Evolutionary conservation across 2,329 filamentous ascomycete genomes (phyloP).

Genomic region (Parasarocladium wereldwijsianum): DNA sequence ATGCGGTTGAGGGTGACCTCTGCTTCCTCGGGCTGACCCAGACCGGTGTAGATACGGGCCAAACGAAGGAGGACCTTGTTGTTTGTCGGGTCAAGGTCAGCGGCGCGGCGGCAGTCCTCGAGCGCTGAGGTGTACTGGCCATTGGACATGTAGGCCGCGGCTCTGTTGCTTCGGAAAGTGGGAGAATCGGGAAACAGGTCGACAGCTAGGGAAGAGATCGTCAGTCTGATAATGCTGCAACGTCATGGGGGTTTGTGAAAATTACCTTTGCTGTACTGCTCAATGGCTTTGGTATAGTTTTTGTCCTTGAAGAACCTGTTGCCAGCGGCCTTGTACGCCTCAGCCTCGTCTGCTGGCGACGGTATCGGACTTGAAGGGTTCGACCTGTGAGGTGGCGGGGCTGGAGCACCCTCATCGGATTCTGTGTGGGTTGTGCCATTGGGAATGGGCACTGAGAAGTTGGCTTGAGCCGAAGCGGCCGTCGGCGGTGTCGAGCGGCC

Average conservation of each 20-base stretch:
- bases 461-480: conserved; percentile 22
- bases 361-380: conserved; percentile 43
- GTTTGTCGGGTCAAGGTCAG: conserved; percentile 73
- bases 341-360: conserved; percentile 57
- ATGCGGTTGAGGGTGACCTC: conserved; percentile 71
- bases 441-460: conserved; percentile 39
- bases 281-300: conserved; percentile 75
- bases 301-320: conserved; percentile 97
- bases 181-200: conserved; percentile 73
- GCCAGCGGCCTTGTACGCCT: conserved; percentile 80
- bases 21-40: conserved; percentile 79
- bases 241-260: conserved; percentile 3
- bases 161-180: conserved; percentile 88
- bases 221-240: conserved; percentile 6
- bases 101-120: conserved; percentile 72
- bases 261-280: conserved; percentile 87
- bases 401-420: conserved; percentile 28
- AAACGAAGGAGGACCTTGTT: conserved; percentile 78
- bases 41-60: conserved; percentile 74
- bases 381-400: conserved; percentile 58
- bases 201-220: conserved; percentile 50
- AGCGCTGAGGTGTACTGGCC: conserved; percentile 66
- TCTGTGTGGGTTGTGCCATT: conserved; percentile 27
- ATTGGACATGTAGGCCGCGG: conserved; percentile 84
- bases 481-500: conserved; percentile 34